Percentiles rank a stretch among this genome's conserved stretches.
Evolutionary conservation across 208 protist genomes (phyloP).

Genomic region (Crithidia brevicula): DNA sequence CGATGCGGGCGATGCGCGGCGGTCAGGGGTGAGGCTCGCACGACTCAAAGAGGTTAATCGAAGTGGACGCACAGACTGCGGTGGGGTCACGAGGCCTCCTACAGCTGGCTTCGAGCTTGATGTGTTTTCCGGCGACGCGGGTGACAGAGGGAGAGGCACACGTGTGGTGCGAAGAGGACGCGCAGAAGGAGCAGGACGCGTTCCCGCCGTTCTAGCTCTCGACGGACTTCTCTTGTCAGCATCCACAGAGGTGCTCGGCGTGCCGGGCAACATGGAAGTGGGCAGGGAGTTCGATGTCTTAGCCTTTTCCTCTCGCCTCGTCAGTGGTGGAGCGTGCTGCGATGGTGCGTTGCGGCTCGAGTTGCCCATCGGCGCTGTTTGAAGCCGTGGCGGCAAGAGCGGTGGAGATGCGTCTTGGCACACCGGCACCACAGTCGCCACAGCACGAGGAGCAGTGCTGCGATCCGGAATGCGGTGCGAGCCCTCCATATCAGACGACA

Average conservation of each 20-base stretch:
- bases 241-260: no score
- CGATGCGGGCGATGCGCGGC: not conserved
- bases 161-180: not conserved
- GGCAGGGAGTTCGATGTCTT: not conserved
- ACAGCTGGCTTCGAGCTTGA: not conserved
- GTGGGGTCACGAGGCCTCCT: not conserved
- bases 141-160: no score
- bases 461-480: not conserved
- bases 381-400: not conserved
- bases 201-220: no score
- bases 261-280: not conserved
- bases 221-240: no score
- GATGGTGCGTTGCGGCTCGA: not conserved
- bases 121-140: no score
- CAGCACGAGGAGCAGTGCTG: not conserved
- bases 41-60: not conserved
- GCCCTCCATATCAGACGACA: not conserved
- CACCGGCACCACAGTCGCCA: not conserved
- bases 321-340: no score
- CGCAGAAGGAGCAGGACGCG: no score
- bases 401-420: not conserved
- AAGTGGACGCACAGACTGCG: not conserved
- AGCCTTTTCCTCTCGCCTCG: not conserved
- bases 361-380: constrained; percentile 3
- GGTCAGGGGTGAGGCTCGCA: not conserved